A percentile compares a stretch with the other conserved stretches of the same genome.
Conservation (phyloP, 1,139 yeast species). For the Magnusiomyces clavatus region DNA sequence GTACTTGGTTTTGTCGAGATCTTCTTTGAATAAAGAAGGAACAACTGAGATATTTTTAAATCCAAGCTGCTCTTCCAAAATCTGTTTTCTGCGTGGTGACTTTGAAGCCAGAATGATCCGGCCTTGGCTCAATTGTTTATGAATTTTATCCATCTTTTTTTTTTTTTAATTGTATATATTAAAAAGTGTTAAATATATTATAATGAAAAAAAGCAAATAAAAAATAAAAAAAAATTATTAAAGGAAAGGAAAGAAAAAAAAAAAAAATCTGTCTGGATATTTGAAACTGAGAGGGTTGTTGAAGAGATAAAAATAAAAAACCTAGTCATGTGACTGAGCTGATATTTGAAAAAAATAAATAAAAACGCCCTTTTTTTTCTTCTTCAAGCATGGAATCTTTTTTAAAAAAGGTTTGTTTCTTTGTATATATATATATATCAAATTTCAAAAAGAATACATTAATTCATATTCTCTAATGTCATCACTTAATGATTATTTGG, state of each 20-base stretch:
- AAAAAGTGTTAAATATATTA: not conserved
- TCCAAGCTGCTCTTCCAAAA: slow-evolving; percentile 54
- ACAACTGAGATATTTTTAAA: slow-evolving; percentile 41
- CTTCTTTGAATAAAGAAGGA: slow-evolving; percentile 64
- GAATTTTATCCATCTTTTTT: slow-evolving; percentile 8
- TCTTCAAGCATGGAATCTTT: too few relatives aligned
- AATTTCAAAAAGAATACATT: too few relatives aligned
- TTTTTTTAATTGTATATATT: not conserved
- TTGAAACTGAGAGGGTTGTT: too few relatives aligned
- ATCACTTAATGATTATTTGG: slow-evolving; percentile 48
- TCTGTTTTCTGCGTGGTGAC: slow-evolving; percentile 72
- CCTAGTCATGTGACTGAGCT: too few relatives aligned
- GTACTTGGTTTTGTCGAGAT: slow-evolving; percentile 48
- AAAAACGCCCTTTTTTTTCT: too few relatives aligned
- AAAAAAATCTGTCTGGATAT: not conserved
- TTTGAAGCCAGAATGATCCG: slow-evolving; percentile 67
- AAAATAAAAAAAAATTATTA: not conserved
- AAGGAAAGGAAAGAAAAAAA: slow-evolving; percentile 7
- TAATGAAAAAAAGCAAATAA: not conserved
- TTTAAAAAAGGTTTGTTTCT: too few relatives aligned
- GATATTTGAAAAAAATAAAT: too few relatives aligned
- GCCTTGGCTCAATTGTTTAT: slow-evolving; percentile 12
- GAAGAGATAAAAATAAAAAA: not conserved
- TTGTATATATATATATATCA: too few relatives aligned
- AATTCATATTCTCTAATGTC: slow-evolving; percentile 17